Evolutionary conservation across 495 filamentous ascomycete species (phyloP).

Genomic region (Talaromyces thailandensis): DNA sequence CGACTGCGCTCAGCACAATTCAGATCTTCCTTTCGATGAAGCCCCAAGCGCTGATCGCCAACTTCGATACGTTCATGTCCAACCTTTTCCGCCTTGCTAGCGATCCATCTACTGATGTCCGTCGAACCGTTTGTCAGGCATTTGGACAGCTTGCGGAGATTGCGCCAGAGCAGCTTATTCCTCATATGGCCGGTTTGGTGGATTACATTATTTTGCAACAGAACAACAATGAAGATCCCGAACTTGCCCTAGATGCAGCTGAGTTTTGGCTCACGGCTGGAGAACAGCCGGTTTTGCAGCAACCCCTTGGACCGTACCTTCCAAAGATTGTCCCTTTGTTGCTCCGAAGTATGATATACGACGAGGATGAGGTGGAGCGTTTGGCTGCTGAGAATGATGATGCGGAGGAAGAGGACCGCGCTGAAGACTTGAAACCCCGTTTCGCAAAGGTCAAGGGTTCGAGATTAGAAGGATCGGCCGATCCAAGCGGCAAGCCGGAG

Average conservation of each 20-base stretch:
- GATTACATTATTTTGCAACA: conserved; percentile 91
- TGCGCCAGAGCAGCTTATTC: conserved; percentile 77
- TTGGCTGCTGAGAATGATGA: conserved; percentile 79
- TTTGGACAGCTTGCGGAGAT: conserved; percentile 91
- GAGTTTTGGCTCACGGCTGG: conserved; percentile 96
- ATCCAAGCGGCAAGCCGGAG: conserved; percentile 30
- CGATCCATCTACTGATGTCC: conserved; percentile 68
- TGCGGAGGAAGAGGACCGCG: conserved; percentile 83
- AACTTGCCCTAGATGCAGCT: conserved; percentile 87
- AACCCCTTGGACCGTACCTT: conserved; percentile 65
- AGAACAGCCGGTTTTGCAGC: conserved; percentile 71
- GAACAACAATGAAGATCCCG: conserved; percentile 71
- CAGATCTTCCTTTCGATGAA: conserved; percentile 85
- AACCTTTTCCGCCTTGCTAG: conserved; percentile 72
- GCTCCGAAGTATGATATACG: conserved; percentile 92
- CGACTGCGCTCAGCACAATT: conserved; percentile 69
- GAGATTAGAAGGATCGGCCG: conserved; percentile 41
- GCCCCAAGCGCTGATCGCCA: conserved; percentile 63
- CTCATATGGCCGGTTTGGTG: conserved; percentile 81
- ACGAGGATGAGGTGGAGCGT: conserved; percentile 81
- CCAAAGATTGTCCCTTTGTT: conserved; percentile 82
- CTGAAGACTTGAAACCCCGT: conserved; percentile 84
- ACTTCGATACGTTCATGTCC: conserved; percentile 71
- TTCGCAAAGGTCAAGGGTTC: conserved; percentile 72
- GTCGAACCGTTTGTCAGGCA: conserved; percentile 83